phyloP scores from a whole-genome alignment of 129 eudicot species.

The Tanacetum coccineum region DNA sequence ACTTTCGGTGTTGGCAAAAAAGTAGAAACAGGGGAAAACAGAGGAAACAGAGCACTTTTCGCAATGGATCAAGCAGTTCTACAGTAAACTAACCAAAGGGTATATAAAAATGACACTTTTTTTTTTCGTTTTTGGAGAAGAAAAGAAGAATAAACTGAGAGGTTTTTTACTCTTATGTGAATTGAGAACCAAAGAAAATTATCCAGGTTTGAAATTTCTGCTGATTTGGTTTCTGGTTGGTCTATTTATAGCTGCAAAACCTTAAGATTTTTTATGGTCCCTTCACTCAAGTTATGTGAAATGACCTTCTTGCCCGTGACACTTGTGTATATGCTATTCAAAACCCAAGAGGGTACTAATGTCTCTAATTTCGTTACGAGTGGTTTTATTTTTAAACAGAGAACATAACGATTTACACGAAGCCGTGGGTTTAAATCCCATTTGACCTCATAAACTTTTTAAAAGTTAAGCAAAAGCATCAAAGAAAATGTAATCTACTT shows the following conservation, averaged over 20 bases:
- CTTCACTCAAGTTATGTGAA: slow-evolving; percentile 10
- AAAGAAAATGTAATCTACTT: too few relatives aligned
- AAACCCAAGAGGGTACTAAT: background rate
- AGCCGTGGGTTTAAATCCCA: background rate
- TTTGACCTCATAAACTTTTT: background rate
- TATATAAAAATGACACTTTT: background rate
- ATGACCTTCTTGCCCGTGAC: slow-evolving; percentile 23
- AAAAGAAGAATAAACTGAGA: slow-evolving; percentile 7
- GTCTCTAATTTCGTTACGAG: background rate
- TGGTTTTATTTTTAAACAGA: too few relatives aligned
- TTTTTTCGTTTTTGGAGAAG: slow-evolving; percentile 5
- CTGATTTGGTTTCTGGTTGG: slow-evolving; percentile 28
- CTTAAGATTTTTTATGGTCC: slow-evolving; percentile 13
- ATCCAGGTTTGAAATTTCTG: slow-evolving; percentile 18
- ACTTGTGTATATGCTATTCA: background rate
- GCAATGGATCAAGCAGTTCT: slow-evolving; percentile 3
- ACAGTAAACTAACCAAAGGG: slow-evolving; percentile 15
- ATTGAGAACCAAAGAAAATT: slow-evolving; percentile 26
- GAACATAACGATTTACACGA: background rate
- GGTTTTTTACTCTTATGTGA: slow-evolving; percentile 26
- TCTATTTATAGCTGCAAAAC: slow-evolving; percentile 49
- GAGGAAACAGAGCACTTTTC: slow-evolving; percentile 44
- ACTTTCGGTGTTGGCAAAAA: slow-evolving; percentile 19
- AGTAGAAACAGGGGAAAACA: slow-evolving; percentile 24
- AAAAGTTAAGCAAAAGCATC: background rate